Conservation (phyloP, 352 stramenopile genomes). For the Globisporangium parvum region DNA sequence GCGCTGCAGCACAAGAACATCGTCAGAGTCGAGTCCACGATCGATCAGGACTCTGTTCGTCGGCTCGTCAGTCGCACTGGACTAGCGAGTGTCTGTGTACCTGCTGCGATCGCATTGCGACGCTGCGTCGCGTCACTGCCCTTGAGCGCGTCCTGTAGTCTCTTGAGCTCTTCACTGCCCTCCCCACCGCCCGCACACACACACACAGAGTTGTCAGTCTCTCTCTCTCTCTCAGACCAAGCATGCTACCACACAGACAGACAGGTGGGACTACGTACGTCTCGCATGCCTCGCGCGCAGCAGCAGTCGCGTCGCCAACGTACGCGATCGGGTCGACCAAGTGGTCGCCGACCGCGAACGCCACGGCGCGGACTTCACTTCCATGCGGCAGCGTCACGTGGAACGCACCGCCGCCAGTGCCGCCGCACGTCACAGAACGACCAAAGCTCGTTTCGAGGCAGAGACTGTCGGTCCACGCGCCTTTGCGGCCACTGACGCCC, state of each 20-base stretch:
- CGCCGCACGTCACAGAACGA: slow-evolving; percentile 43
- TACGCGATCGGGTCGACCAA: slow-evolving; percentile 53
- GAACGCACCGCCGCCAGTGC: slow-evolving; percentile 57
- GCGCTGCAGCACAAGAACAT: slow-evolving; percentile 12
- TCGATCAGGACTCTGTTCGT: background rate
- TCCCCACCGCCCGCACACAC: background rate
- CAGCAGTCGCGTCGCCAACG: slow-evolving; percentile 16
- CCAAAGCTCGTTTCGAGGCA: slow-evolving; percentile 62
- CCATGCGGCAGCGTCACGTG: slow-evolving; percentile 18
- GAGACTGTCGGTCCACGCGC: slow-evolving; percentile 71
- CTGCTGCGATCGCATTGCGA: slow-evolving; percentile 26
- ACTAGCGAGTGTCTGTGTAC: slow-evolving; percentile 12
- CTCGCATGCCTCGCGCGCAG: background rate
- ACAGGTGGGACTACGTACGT: slow-evolving; percentile 1
- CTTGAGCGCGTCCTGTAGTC: slow-evolving; percentile 17
- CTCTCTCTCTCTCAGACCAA: background rate
- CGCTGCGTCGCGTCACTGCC: slow-evolving; percentile 11
- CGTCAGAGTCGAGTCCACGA: too few species aligned
- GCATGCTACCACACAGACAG: background rate
- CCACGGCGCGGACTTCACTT: slow-evolving; percentile 53
- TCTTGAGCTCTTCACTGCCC: slow-evolving; percentile 18
- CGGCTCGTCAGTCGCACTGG: background rate
- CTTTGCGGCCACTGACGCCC: slow-evolving; percentile 49
- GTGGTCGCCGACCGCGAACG: slow-evolving; percentile 62
- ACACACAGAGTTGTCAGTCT: background rate